These are phyloP conservation scores for Apiospora sp. DNA, from an alignment of 2,329 filamentous ascomycete genomes.

Conservation along the genomic window DNA sequence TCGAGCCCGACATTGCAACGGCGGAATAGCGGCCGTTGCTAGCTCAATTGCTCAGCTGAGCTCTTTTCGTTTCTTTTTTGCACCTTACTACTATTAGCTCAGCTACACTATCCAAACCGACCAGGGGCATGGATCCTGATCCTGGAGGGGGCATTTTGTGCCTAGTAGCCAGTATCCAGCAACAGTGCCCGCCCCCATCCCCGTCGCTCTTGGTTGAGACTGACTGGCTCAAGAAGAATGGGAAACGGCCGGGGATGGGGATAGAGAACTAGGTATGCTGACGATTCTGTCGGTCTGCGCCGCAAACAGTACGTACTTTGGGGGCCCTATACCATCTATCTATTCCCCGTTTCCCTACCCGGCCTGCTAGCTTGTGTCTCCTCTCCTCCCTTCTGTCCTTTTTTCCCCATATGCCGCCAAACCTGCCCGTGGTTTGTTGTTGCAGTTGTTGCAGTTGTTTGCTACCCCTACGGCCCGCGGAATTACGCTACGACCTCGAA, in stretches of 20 bases:
- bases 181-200: neutral
- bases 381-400: neutral
- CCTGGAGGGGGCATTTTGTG: neutral
- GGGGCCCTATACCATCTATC: neutral
- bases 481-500: neutral
- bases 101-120: neutral
- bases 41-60: conserved; percentile 8
- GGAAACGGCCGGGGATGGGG: neutral
- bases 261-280: neutral
- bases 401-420: conserved; percentile 8
- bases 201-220: neutral
- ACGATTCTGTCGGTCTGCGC: neutral
- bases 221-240: neutral
- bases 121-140: conserved; percentile 16
- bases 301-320: neutral
- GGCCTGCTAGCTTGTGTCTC: neutral
- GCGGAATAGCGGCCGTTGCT: conserved; percentile 10
- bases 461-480: neutral
- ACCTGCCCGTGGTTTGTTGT: conserved; percentile 11
- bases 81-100: neutral
- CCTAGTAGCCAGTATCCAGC: neutral
- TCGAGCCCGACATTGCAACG: conserved; percentile 1
- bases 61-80: neutral
- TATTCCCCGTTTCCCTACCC: neutral
- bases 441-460: neutral